These are phyloP conservation scores for Fusarium sp. DNA, from an alignment of 2,329 filamentous ascomycete species.

Conservation along the genomic window DNA sequence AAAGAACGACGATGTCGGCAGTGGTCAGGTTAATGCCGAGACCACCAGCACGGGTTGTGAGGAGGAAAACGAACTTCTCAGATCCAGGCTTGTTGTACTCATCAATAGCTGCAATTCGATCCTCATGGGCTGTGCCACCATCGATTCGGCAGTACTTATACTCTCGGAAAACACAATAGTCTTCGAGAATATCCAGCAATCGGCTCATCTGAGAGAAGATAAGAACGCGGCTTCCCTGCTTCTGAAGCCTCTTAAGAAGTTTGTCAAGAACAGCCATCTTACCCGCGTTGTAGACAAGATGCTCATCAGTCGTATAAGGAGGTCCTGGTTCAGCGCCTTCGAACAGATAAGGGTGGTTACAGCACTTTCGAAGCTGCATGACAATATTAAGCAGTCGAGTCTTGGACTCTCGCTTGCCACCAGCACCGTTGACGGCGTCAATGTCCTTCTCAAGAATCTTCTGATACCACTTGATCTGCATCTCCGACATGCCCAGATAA, in stretches of 20 bases:
- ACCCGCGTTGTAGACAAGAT: constrained; percentile 91
- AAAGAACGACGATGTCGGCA: constrained; percentile 96
- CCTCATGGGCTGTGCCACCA: constrained; percentile 95
- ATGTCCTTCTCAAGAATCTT: constrained; percentile 99
- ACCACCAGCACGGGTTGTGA: constrained; percentile 96
- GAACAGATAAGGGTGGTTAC: constrained; percentile 98
- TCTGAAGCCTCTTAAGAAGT: constrained; percentile 85
- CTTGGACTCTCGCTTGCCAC: constrained; percentile 97
- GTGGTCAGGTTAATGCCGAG: constrained; percentile 96
- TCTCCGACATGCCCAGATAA: constrained; percentile 98
- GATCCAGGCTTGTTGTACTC: constrained; percentile 97
- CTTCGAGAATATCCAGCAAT: constrained; percentile 95
- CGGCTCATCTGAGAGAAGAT: constrained; percentile 99
- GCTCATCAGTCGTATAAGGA: constrained; percentile 98
- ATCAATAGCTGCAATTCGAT: constrained; percentile 97
- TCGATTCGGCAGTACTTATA: constrained; percentile 99
- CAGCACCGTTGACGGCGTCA: constrained; percentile 96
- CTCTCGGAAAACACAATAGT: constrained; percentile 96
- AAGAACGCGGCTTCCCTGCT: constrained; percentile 92
- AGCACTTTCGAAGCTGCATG: constrained; percentile 99
- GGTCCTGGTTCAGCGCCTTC: constrained; percentile 97
- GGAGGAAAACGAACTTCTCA: constrained; percentile 95
- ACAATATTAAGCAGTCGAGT: constrained; percentile 97
- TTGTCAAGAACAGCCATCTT: constrained; percentile 99
- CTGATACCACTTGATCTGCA: constrained; percentile 99